Conservation (phyloP, 2,329 filamentous ascomycete species). For the Aspergillus glaucus region DNA sequence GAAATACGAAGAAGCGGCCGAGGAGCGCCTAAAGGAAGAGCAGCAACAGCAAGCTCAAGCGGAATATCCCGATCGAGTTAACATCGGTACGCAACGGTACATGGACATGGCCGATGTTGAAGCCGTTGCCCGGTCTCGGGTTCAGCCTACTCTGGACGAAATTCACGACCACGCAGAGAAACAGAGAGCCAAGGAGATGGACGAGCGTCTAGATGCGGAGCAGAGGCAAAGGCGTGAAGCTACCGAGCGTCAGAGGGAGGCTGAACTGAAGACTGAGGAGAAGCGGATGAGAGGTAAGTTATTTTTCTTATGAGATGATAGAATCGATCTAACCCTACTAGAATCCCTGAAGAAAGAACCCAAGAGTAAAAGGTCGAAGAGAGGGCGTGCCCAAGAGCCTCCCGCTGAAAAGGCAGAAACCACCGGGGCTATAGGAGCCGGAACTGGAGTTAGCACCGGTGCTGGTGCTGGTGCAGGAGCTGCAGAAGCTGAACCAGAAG, state of each 20-base stretch:
- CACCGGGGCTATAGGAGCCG: not conserved
- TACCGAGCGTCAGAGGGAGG: slow-evolving; percentile 34
- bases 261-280: slow-evolving; percentile 28
- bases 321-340: slow-evolving; percentile 6
- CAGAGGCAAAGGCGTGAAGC: slow-evolving; percentile 55
- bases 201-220: slow-evolving; percentile 58
- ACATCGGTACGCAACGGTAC: slow-evolving; percentile 75
- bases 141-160: slow-evolving; percentile 79
- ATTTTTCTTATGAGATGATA: not conserved
- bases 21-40: slow-evolving; percentile 59
- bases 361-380: slow-evolving; percentile 26
- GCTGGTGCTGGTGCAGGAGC: too few relatives aligned
- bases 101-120: slow-evolving; percentile 74
- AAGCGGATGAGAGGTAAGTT: slow-evolving; percentile 23
- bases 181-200: slow-evolving; percentile 61
- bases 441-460: too few relatives aligned
- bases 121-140: slow-evolving; percentile 65
- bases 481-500: not conserved
- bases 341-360: slow-evolving; percentile 11
- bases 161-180: slow-evolving; percentile 72
- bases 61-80: slow-evolving; percentile 48
- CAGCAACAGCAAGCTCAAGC: slow-evolving; percentile 57
- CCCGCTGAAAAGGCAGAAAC: slow-evolving; percentile 4
- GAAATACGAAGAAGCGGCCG: slow-evolving; percentile 74
- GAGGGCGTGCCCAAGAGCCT: slow-evolving; percentile 9